Conservation (phyloP, 176 grass and related monocot genomes). For the Oryza meyeriana region DNA sequence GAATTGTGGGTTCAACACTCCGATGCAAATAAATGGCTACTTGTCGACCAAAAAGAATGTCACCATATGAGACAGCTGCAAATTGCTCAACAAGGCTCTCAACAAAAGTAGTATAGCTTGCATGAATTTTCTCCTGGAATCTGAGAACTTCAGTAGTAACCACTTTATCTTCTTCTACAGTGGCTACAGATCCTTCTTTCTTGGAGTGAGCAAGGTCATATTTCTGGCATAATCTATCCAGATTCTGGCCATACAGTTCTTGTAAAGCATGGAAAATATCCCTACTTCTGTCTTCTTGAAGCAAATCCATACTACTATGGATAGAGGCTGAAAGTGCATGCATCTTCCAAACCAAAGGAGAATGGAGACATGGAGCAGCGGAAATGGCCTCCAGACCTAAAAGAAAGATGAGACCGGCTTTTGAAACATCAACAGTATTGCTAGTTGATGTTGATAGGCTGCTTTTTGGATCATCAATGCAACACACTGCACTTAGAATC, state of each 20-base stretch:
- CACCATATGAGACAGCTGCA: slow-evolving; percentile 78
- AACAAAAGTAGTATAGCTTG: slow-evolving; percentile 83
- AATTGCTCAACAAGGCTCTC: slow-evolving; percentile 82
- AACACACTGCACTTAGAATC: slow-evolving; percentile 84
- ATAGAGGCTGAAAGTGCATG: slow-evolving; percentile 83
- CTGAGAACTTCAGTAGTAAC: slow-evolving; percentile 49
- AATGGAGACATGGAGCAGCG: slow-evolving; percentile 43
- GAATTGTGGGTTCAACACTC: slow-evolving; percentile 51
- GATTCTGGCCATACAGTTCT: slow-evolving; percentile 66
- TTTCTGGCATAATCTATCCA: slow-evolving; percentile 37
- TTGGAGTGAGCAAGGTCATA: background rate
- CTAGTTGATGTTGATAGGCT: slow-evolving; percentile 12
- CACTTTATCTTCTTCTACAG: slow-evolving; percentile 20
- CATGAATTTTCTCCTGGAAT: slow-evolving; percentile 82
- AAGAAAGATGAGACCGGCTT: slow-evolving; percentile 76
- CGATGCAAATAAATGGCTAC: slow-evolving; percentile 84
- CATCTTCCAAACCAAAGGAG: slow-evolving; percentile 84
- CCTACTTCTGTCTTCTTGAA: slow-evolving; percentile 74
- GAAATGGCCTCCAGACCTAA: slow-evolving; percentile 75
- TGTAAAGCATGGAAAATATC: slow-evolving; percentile 78
- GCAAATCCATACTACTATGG: slow-evolving; percentile 58
- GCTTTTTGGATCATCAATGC: slow-evolving; percentile 57
- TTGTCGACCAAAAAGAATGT: slow-evolving; percentile 76
- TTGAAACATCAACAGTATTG: slow-evolving; percentile 50
- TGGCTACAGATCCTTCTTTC: slow-evolving; percentile 17